phyloP scores from a whole-genome alignment of 305 asterid species.

The Solanum hybrid region DNA sequence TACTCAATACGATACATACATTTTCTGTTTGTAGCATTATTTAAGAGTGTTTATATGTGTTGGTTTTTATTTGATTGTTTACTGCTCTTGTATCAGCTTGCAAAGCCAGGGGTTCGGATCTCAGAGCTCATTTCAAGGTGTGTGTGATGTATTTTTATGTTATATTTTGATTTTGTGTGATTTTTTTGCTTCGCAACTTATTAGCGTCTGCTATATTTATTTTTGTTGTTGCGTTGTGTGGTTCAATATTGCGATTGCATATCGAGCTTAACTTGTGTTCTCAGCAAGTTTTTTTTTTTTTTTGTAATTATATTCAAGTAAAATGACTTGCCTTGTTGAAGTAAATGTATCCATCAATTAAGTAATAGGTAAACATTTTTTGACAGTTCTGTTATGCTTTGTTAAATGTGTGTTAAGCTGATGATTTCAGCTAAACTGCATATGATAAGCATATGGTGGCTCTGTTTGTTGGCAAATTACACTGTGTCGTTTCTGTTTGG shows the following conservation, averaged over 20 bases:
- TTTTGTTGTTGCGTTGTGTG: background rate
- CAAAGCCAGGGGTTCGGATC: slow-evolving; percentile 71
- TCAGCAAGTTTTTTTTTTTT: background rate
- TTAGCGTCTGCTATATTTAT: background rate
- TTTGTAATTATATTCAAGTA: background rate
- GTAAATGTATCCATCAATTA: background rate
- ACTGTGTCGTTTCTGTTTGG: background rate
- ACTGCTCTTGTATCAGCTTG: slow-evolving; percentile 42
- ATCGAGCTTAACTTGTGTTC: background rate
- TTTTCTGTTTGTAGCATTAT: background rate
- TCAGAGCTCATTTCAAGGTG: slow-evolving; percentile 84
- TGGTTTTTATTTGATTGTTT: too few species aligned
- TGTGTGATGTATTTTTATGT: background rate
- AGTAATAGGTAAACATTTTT: background rate
- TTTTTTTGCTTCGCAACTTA: background rate
- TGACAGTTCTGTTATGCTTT: background rate
- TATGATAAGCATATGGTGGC: background rate
- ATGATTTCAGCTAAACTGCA: background rate
- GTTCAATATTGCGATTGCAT: background rate
- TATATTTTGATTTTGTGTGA: background rate
- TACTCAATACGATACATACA: background rate
- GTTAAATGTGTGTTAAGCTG: background rate
- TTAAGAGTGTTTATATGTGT: background rate
- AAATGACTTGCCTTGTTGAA: background rate
- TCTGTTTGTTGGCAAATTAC: background rate